Conservation (phyloP, 2,329 filamentous ascomycete genomes). For the Zasmidium cellare region DNA sequence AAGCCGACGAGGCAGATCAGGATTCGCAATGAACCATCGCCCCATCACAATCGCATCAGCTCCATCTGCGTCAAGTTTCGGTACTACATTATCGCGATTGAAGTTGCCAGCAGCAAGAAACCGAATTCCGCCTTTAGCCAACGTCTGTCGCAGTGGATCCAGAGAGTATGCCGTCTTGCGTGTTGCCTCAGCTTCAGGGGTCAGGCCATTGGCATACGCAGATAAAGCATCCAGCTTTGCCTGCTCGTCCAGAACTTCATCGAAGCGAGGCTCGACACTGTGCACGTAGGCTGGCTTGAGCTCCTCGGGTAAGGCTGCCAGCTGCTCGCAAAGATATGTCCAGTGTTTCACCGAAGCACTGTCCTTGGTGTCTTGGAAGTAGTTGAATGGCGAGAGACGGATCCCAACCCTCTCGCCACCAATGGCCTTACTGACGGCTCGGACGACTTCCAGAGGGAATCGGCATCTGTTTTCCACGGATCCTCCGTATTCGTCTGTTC, state of each 20-base stretch:
- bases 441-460: constrained; percentile 53
- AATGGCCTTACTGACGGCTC: constrained; percentile 50
- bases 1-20: constrained; percentile 49
- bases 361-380: constrained; percentile 63
- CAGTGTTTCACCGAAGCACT: constrained; percentile 62
- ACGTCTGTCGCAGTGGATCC: constrained; percentile 22
- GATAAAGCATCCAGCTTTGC: constrained; percentile 26
- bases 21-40: constrained; percentile 50
- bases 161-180: constrained; percentile 21
- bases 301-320: constrained; percentile 38
- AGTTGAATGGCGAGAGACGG: constrained; percentile 62
- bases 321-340: constrained; percentile 52
- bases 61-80: constrained; percentile 41
- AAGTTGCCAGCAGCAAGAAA: constrained; percentile 45
- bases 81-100: constrained; percentile 37
- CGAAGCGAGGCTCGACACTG: constrained; percentile 58
- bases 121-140: constrained; percentile 27
- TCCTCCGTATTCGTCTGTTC: constrained; percentile 49
- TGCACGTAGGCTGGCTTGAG: constrained; percentile 61
- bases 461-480: constrained; percentile 48
- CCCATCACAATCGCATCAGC: constrained; percentile 48
- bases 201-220: constrained; percentile 14
- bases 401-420: constrained; percentile 55
- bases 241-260: constrained; percentile 36
- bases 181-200: constrained; percentile 36